phyloP scores from a whole-genome alignment of 495 filamentous ascomycete genomes.

The Arthonia radiata region DNA sequence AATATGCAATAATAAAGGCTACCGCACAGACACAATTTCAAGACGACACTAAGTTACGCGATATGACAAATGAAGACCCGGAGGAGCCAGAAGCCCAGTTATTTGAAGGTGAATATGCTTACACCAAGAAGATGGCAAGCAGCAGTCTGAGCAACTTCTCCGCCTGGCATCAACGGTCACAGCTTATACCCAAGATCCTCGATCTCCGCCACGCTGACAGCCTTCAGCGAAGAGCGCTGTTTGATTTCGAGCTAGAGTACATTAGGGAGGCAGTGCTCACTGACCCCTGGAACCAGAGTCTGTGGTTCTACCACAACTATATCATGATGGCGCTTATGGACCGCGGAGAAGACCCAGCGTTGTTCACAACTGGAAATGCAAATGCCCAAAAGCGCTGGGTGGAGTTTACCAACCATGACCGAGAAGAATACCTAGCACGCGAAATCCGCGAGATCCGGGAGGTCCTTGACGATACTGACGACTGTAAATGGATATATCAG shows the following conservation, averaged over 20 bases:
- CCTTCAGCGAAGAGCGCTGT: constrained; percentile 33
- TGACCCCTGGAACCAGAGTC: constrained; percentile 71
- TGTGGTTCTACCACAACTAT: constrained; percentile 91
- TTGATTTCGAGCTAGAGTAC: constrained; percentile 53
- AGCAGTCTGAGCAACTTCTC: constrained; percentile 81
- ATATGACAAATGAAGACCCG: too few species aligned
- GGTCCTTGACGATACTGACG: constrained; percentile 35
- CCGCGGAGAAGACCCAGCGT: constrained; percentile 17
- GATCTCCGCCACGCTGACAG: constrained; percentile 38
- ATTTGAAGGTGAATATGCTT: constrained; percentile 61
- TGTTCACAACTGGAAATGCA: constrained; percentile 14
- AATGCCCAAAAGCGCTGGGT: too few species aligned
- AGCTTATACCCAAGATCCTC: constrained; percentile 52
- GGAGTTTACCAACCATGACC: constrained; percentile 18
- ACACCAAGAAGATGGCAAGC: constrained; percentile 70
- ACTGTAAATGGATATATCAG: constrained; percentile 59
- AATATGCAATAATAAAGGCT: too few species aligned
- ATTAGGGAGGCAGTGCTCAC: constrained; percentile 56
- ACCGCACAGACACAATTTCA: too few species aligned
- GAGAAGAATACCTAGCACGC: constrained; percentile 9
- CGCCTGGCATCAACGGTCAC: constrained; percentile 79
- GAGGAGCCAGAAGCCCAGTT: too few species aligned
- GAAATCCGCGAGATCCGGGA: constrained; percentile 25
- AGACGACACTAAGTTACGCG: too few species aligned
- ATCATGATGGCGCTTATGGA: constrained; percentile 36